These are phyloP conservation scores for Thraustotheca clavata DNA, from an alignment of 352 stramenopile genomes.

Conservation along the genomic window DNA sequence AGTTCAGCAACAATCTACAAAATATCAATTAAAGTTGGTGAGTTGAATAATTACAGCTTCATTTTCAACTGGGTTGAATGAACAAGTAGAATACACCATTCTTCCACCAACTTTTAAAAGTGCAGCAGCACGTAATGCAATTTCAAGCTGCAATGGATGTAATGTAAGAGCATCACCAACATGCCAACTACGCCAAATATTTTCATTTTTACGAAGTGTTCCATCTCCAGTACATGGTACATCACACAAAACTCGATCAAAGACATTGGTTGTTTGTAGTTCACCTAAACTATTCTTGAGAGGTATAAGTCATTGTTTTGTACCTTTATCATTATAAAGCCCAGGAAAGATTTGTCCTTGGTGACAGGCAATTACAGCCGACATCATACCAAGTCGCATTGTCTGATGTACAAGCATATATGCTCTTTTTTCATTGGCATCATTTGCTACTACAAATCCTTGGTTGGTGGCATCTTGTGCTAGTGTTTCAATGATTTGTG, in stretches of 20 bases:
- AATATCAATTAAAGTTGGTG: background rate
- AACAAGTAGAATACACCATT: constrained; percentile 83
- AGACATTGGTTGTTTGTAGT: constrained; percentile 30
- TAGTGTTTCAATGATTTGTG: constrained; percentile 73
- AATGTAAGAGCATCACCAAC: constrained; percentile 46
- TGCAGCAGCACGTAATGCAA: constrained; percentile 58
- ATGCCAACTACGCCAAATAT: constrained; percentile 61
- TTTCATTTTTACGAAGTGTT: constrained; percentile 85
- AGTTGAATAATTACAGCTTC: constrained; percentile 49
- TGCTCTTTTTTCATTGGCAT: constrained; percentile 71
- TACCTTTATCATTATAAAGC: constrained; percentile 24
- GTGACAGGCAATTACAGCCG: constrained; percentile 69
- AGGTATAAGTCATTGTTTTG: background rate
- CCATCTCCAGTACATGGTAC: constrained; percentile 90
- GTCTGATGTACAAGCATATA: constrained; percentile 87
- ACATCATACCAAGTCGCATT: constrained; percentile 52
- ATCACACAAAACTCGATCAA: constrained; percentile 88
- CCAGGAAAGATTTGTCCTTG: constrained; percentile 74
- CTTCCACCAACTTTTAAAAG: constrained; percentile 51
- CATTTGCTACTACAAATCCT: constrained; percentile 75
- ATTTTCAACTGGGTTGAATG: constrained; percentile 89
- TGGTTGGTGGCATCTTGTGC: constrained; percentile 6
- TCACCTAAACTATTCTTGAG: background rate
- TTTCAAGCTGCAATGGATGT: constrained; percentile 77
- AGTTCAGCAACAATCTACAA: constrained; percentile 67